Evolutionary conservation across 1,284 basidiomycete species (phyloP), one percentile per base, ranked within the genome.

Genomic region (Cryptococcus jaspeensis): DNA sequence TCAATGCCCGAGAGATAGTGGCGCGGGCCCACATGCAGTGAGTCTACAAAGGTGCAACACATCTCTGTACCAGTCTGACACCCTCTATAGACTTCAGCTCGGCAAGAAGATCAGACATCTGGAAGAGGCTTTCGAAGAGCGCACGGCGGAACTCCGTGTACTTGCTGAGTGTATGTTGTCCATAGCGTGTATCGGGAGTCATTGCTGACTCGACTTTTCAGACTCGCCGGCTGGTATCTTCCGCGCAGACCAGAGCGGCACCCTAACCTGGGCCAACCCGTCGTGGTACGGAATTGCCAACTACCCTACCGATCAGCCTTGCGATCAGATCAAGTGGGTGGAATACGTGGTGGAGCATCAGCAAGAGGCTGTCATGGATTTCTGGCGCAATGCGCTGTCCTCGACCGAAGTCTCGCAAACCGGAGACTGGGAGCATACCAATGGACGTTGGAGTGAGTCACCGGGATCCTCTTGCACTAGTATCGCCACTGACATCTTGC

Each of bases 1-100:
- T 75, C 66, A 73, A 71, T 22, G 67, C 72, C 0, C 61, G 74
- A 32, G 79, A 81, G 57, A 64, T 81, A 32, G 64, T 81, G n/a
- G 80, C 79, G 11, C 69, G 80, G 3, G 72, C 71, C 25, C 62
- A 73, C 56, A 61, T 68, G 64, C 66, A 74, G 59, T 63, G 38
- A 44, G 64, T 61, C 28, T 20, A 13, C 28, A 11, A 13, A 18
- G 35, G 28, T 35, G 12, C 8, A 46, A 11, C 32, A 7, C 16
- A 25, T 22, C 40, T n/a, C 32, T 49, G n/a, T 13, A 7, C 5
- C 36, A 16, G n/a, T 50, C 66, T 37, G 11, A 15, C 36, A 40
- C 12, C 16, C 18, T 55, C 20, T 15, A 15, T 37, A 61, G 63
- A 50, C 56, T 76, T 20, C 75, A 74, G 50, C 60, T 76, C 0